Evolutionary conservation across 2,329 filamentous ascomycete species (phyloP).

Genomic region (Nectriaceae sp.): DNA sequence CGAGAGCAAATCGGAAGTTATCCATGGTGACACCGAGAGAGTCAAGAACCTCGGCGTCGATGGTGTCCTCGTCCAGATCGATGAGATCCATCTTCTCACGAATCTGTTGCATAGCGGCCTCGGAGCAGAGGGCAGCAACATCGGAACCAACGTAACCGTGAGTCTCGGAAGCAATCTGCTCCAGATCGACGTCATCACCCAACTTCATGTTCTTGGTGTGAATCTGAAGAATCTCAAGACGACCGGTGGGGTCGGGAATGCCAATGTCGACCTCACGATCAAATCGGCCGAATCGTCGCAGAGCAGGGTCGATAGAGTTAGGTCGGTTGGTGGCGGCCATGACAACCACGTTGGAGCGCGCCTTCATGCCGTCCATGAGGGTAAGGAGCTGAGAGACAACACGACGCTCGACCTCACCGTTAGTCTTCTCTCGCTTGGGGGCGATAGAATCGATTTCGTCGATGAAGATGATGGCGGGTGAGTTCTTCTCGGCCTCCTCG

Average conservation of each 20-base stretch:
- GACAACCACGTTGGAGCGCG: conserved; percentile 95
- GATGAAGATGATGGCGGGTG: conserved; percentile 98
- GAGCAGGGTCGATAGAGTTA: conserved; percentile 97
- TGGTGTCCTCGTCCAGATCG: conserved; percentile 97
- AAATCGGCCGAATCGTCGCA: conserved; percentile 97
- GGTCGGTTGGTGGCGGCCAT: conserved; percentile 99
- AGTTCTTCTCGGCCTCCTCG: conserved; percentile 99
- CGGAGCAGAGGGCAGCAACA: conserved; percentile 96
- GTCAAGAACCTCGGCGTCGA: conserved; percentile 96
- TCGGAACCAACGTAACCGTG: conserved; percentile 99
- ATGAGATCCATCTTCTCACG: conserved; percentile 99
- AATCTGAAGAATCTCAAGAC: conserved; percentile 98
- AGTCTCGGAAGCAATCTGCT: conserved; percentile 95
- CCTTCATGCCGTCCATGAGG: conserved; percentile 99
- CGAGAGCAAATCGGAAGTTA: conserved; percentile 98
- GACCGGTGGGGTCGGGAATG: conserved; percentile 95
- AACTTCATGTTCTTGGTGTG: conserved; percentile 99
- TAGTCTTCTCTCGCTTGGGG: conserved; percentile 99
- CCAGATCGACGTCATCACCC: conserved; percentile 91
- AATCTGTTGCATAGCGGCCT: conserved; percentile 99
- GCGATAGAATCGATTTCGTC: conserved; percentile 99
- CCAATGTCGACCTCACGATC: conserved; percentile 99
- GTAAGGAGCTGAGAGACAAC: conserved; percentile 96
- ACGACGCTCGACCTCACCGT: conserved; percentile 97
- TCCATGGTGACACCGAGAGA: conserved; percentile 99